phyloP scores from a whole-genome alignment of 2,329 filamentous ascomycete genomes.

The Geosmithia morbida region DNA sequence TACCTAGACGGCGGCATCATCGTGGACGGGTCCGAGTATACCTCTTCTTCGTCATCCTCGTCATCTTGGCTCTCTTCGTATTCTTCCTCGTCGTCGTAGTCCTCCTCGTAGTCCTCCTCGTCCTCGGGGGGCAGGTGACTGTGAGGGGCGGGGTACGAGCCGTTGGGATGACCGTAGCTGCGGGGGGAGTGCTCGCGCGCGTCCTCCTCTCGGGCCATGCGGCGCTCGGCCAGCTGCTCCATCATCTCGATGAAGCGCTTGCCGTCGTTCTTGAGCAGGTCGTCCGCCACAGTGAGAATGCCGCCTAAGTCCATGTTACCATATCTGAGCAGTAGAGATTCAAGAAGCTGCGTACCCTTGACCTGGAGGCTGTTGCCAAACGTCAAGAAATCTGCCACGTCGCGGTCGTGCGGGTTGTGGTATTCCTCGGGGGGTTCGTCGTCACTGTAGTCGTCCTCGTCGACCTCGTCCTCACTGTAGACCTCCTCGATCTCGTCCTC shows the following conservation, averaged over 20 bases:
- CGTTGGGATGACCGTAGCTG: conserved; percentile 45
- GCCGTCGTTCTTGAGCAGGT: conserved; percentile 95
- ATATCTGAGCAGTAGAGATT: conserved; percentile 27
- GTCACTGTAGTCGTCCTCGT: conserved; percentile 48
- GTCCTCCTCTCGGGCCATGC: conserved; percentile 94
- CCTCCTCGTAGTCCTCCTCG: conserved; percentile 58
- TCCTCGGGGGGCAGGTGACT: conserved; percentile 66
- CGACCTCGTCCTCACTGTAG: conserved; percentile 37
- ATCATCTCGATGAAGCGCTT: conserved; percentile 99
- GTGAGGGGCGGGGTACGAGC: conserved; percentile 43
- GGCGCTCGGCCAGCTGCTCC: conserved; percentile 93
- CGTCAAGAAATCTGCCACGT: conserved; percentile 79
- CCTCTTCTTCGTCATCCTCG: conserved; percentile 67
- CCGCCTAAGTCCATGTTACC: conserved; percentile 56
- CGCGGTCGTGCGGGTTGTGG: conserved; percentile 34
- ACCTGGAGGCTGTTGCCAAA: conserved; percentile 97
- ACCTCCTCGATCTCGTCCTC: conserved; percentile 34
- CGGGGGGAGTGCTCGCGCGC: conserved; percentile 48
- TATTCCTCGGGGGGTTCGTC: conserved; percentile 36
- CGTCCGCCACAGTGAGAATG: conserved; percentile 96
- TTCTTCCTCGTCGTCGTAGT: conserved; percentile 43
- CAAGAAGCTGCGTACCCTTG: conserved; percentile 49
- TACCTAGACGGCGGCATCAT: conserved; percentile 18
- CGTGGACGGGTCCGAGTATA: conserved; percentile 30
- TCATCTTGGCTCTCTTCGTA: conserved; percentile 49